Evolutionary conservation across 2,329 filamentous ascomycete genomes (phyloP), one percentile per base, ranked within the genome.

Genomic region (Metarhizium anisopliae): DNA sequence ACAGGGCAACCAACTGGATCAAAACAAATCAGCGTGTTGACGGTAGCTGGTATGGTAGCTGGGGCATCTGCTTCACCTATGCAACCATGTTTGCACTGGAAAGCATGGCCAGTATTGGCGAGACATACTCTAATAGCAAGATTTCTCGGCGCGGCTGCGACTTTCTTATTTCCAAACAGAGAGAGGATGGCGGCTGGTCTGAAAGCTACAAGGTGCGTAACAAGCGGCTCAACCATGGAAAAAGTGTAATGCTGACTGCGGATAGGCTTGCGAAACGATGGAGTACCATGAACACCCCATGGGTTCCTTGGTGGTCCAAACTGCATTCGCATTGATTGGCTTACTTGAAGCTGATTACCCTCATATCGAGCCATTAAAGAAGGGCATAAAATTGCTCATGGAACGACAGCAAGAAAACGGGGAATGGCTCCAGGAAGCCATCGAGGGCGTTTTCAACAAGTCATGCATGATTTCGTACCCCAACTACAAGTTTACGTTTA

Each of bases 381-480:
- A 77, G 62, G 94, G 87, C 1, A 78, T 96, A 66, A 82, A 80
- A 68, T 76, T 99, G 64, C 81, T 99, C 59, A 93, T 96, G 85
- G 74, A 80, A 35, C 82, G 93, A 51, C 94, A 99, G 74, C 86
- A 90, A 70, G 68, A 77, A 2, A 96, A 96, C 66, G 94, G 94
- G 38, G 92, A 96, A 74, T 99, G 94, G 94, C 69, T 89, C 62
- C 92, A 96, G 68, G 94, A 97, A 71, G 86, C 88, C 1, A 97
- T 99, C 64, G 94, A 99, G 70, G 94, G 94, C 2, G 94, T 99
- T 11, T 99, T 99, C 74, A 99, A 99, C 74, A 96, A 96, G 77
- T 94, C 86, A 66, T 97, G 93, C 78, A 97, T 96, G 90, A 99
- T 99, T 61, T 94, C 90, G 0, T 99, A 99, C 67, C 93, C 93